Conservation (phyloP, 2,329 filamentous ascomycete species). For the Aspergillus pseudoviridinutans region DNA sequence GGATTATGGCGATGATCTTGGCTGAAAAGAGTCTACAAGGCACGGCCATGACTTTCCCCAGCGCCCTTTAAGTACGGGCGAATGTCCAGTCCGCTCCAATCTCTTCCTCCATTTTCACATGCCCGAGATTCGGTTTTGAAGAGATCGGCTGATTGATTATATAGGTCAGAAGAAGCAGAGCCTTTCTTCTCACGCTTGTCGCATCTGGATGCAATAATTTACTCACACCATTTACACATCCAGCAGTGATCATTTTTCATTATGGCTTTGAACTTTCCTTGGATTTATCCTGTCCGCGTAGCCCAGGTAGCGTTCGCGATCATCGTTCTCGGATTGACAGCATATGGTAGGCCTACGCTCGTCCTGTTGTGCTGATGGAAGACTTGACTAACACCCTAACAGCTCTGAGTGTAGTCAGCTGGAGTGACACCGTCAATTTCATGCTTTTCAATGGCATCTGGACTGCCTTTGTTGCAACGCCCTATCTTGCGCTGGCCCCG, state of each 20-base stretch:
- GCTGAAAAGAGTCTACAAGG: background rate
- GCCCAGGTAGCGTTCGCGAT: constrained; percentile 65
- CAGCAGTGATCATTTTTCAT: background rate
- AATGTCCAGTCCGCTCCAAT: background rate
- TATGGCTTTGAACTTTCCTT: constrained; percentile 18
- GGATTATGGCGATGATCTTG: background rate
- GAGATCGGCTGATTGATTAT: background rate
- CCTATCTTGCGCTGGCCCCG: constrained; percentile 67
- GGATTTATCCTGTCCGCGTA: constrained; percentile 55
- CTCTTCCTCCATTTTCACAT: background rate
- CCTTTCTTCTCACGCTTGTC: background rate
- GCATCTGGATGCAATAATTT: background rate
- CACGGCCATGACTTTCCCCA: background rate
- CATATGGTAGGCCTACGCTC: constrained; percentile 57
- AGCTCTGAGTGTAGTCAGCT: constrained; percentile 55
- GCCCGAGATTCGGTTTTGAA: background rate
- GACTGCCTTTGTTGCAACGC: constrained; percentile 64
- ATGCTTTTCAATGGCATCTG: constrained; percentile 75
- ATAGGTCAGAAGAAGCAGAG: background rate
- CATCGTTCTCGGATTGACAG: constrained; percentile 70
- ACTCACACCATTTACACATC: background rate
- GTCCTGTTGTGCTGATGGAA: background rate
- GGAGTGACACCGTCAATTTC: constrained; percentile 64
- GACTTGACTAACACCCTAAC: background rate
- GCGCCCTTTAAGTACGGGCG: background rate